A percentile compares a stretch with the other conserved stretches of the same genome.
Evolutionary conservation across 208 protist genomes (phyloP).

Genomic region (Naegleria lovaniensis): DNA sequence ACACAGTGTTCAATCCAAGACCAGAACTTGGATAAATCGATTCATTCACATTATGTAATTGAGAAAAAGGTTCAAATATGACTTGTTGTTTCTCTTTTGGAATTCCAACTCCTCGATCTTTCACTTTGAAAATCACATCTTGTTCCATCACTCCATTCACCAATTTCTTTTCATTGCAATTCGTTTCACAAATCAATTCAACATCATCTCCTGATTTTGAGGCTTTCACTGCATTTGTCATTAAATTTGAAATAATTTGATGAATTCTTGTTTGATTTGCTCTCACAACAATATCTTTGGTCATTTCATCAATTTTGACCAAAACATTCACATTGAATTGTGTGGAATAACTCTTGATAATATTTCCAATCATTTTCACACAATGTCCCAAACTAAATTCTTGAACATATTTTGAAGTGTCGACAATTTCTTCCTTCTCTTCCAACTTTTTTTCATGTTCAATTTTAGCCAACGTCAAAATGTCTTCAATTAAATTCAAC

Average conservation of each 20-base stretch:
- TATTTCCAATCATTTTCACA: background rate
- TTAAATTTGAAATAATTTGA: background rate
- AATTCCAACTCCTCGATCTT: background rate
- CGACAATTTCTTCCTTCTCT: background rate
- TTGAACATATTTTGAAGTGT: background rate
- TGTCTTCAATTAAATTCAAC: background rate
- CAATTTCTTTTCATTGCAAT: background rate
- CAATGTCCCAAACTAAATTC: background rate
- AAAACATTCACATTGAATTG: background rate
- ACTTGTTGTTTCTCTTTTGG: background rate
- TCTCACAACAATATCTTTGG: background rate
- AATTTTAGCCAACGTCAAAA: background rate
- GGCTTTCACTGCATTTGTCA: background rate
- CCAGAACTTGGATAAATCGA: background rate
- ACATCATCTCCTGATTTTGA: background rate
- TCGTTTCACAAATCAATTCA: background rate
- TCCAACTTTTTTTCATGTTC: background rate
- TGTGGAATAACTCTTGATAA: background rate
- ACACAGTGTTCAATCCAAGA: background rate
- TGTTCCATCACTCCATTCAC: background rate
- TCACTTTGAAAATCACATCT: background rate
- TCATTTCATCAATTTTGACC: background rate
- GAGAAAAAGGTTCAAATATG: background rate
- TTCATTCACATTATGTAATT: background rate
- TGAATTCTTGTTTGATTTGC: background rate